Evolutionary conservation across 73 alveolate genomes (phyloP), one percentile per base, ranked within the genome.

Genomic region (Tetrahymena elliotti): DNA sequence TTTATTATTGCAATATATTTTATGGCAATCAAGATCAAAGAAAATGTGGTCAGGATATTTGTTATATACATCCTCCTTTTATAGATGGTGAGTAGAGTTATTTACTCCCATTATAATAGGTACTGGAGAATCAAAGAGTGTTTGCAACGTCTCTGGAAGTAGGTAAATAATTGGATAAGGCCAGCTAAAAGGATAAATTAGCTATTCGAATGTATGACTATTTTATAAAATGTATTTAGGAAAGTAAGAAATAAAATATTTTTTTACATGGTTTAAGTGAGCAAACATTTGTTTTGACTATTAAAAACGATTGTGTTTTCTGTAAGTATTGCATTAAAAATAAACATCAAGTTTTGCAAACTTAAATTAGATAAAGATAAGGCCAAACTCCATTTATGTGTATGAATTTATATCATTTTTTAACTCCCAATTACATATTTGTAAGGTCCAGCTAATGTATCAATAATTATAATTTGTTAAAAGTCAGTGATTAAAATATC

Each of bases 101-200:
- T 94, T 94, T 15, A 94, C 95, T 40, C 96, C 96, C 39, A 94
- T 84, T 6, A 94, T 41, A 1, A 94, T 88, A 16, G 96, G 96
- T 6, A 88, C 95, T 39, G 96, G 96, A 20, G 96, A 94, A 52
- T 94, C 93, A 33, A 94, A 84, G 53, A 94, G 82, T 2, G 93
- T 88, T 22, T 47, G 15, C 35, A 94, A 36, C 36, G 52, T 22
- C 53, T 94, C 96, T 15, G 96, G 95, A 52, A 92, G 82, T 40
- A 39, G 83, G 92, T 94, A 94, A 47, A 94, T 94, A 36, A 88
- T 94, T 88, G 92, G 88, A 38, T 84, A 33, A 0, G 93, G 83
- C 96, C 96, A 94, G 82, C 84, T 82, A 27, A 92, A 24, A 16
- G 96, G 96, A 12, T 84, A 52, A 9, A 94, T 20, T 33, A 94